phyloP scores from a whole-genome alignment of 1,284 basidiomycete genomes.

The Erythrobasidium hasegawianum region DNA sequence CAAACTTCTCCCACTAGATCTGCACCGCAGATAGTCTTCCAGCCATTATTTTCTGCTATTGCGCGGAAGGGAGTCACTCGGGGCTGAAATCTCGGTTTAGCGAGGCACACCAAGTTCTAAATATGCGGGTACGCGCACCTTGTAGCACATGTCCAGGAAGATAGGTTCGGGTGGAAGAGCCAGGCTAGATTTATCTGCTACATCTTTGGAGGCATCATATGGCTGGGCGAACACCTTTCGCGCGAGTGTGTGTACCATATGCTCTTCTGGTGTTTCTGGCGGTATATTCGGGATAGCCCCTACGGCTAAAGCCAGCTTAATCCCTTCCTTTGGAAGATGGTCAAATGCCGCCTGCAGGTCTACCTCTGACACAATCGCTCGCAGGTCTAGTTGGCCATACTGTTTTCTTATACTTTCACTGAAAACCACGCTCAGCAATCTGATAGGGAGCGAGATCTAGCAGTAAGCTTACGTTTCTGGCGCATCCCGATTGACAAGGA shows the following conservation, averaged over 20 bases:
- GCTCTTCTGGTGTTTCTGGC: slow-evolving; percentile 7
- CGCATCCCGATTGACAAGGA: slow-evolving; percentile 12
- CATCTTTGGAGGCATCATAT: not conserved
- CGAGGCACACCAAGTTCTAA: not conserved
- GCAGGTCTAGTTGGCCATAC: slow-evolving; percentile 12
- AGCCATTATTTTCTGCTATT: slow-evolving; percentile 12
- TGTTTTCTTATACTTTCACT: slow-evolving; percentile 8
- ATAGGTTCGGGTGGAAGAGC: slow-evolving; percentile 2
- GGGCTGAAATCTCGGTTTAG: slow-evolving; percentile 4
- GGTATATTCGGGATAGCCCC: slow-evolving; percentile 18
- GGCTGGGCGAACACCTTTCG: slow-evolving; percentile 2
- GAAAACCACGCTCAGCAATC: too few relatives aligned
- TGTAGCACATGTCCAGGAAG: slow-evolving; percentile 30
- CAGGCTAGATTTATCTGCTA: not conserved
- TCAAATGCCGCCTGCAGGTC: slow-evolving; percentile 1
- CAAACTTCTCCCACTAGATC: slow-evolving; percentile 23
- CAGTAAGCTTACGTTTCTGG: slow-evolving; percentile 14
- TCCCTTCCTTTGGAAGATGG: not conserved
- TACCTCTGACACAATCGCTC: not conserved
- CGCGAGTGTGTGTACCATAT: slow-evolving; percentile 24
- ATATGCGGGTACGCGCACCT: not conserved
- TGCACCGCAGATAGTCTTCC: slow-evolving; percentile 13
- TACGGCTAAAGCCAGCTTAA: slow-evolving; percentile 1
- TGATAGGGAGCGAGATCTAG: too few relatives aligned
- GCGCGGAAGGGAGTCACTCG: slow-evolving; percentile 13